A percentile compares a stretch with the other conserved stretches of the same genome.
Evolutionary conservation across 257 asterid species (phyloP).

Genomic region (Perilla frutescens): DNA sequence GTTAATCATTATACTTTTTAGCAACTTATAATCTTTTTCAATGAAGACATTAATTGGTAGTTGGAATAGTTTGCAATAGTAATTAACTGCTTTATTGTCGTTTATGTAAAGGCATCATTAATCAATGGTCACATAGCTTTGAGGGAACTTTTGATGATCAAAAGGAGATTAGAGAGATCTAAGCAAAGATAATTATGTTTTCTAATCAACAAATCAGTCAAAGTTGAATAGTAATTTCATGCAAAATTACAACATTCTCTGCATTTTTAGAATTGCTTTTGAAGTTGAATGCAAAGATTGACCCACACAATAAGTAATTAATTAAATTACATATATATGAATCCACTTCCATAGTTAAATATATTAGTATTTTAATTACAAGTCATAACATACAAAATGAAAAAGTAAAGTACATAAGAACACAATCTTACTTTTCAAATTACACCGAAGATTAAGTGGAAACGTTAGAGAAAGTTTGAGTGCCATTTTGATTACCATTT

Average conservation of each 20-base stretch:
- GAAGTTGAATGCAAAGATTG: no score
- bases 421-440: no score
- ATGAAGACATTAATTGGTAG: not conserved
- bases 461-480: no score
- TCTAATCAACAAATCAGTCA: not conserved
- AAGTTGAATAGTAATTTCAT: not conserved
- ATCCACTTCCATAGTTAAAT: no score
- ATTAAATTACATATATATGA: no score
- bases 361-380: no score
- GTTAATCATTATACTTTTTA: constrained; percentile 29
- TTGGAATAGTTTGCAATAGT: constrained; percentile 23
- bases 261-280: no score
- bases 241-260: not conserved
- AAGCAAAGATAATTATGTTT: constrained; percentile 21
- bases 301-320: no score
- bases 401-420: no score
- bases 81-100: constrained; percentile 30
- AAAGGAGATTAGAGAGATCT: constrained; percentile 10
- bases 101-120: constrained; percentile 32
- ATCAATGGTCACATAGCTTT: not conserved
- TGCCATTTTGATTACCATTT: no score
- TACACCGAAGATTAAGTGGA: no score
- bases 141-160: not conserved
- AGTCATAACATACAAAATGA: no score
- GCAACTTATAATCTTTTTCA: not conserved